Conservation (phyloP, 306 rosid species). For the Malus domestica region DNA sequence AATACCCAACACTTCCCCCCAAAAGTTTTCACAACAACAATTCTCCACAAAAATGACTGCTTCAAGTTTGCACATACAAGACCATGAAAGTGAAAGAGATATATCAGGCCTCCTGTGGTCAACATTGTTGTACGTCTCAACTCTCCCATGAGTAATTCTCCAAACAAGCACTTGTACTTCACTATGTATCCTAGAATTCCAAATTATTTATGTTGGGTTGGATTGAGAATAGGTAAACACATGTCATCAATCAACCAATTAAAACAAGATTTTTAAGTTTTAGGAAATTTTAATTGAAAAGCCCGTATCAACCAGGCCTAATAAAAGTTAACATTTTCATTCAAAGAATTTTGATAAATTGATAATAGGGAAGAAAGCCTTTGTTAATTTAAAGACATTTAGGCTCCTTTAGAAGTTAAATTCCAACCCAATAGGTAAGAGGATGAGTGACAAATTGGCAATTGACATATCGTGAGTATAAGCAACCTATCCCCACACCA, state of each 20-base stretch:
- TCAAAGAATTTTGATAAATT: not conserved
- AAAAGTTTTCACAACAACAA: not conserved
- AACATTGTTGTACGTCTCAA: not conserved
- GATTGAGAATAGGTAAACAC: not conserved
- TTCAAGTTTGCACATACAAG: not conserved
- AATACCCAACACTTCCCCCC: not conserved
- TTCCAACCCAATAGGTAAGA: not conserved
- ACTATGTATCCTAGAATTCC: not conserved
- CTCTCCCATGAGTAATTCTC: not conserved
- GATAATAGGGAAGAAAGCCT: not conserved
- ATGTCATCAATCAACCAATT: not conserved
- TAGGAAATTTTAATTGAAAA: not conserved
- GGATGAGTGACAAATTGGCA: not conserved
- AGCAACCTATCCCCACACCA: not conserved
- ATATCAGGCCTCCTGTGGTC: not conserved
- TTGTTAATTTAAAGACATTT: not conserved
- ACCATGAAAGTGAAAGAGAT: not conserved
- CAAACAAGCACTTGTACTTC: not conserved
- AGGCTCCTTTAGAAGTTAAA: not conserved
- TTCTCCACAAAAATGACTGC: not conserved
- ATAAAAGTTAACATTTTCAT: not conserved
- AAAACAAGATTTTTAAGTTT: not conserved
- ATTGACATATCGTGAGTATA: not conserved
- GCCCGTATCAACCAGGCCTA: not conserved
- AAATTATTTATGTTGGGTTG: not conserved